Evolutionary conservation across 1,284 basidiomycete genomes (phyloP).

Genomic region (Ustilago sp.): DNA sequence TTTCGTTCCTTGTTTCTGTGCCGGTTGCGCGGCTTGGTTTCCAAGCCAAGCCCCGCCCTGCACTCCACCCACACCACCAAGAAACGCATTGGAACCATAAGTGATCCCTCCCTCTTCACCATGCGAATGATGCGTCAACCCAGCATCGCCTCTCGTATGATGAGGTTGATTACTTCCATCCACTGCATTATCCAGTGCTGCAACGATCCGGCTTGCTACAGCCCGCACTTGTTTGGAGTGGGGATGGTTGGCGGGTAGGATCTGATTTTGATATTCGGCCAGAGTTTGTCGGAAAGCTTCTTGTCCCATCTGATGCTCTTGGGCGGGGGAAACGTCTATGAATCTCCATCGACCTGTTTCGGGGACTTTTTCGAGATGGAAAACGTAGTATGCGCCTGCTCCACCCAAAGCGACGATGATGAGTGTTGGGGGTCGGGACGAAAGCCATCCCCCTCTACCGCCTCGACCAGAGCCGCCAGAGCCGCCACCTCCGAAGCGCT

Average conservation of each 20-base stretch:
- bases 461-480: constrained; percentile 11
- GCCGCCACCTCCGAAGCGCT: constrained; percentile 36
- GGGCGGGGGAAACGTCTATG: constrained; percentile 57
- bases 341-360: constrained; percentile 66
- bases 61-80: neutral
- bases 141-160: constrained; percentile 42
- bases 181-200: constrained; percentile 73
- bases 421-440: constrained; percentile 37
- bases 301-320: constrained; percentile 70
- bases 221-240: constrained; percentile 73
- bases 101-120: constrained; percentile 43
- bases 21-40: neutral
- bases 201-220: constrained; percentile 80
- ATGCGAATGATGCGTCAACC: constrained; percentile 36
- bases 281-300: constrained; percentile 74
- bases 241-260: constrained; percentile 80
- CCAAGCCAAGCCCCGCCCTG: constrained; percentile 19
- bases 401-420: constrained; percentile 49
- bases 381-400: constrained; percentile 62
- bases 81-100: constrained; percentile 30
- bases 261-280: constrained; percentile 74
- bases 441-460: constrained; percentile 19
- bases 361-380: constrained; percentile 65
- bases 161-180: constrained; percentile 69
- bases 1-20: constrained; percentile 37